A percentile compares a stretch with the other conserved stretches of the same genome.
Evolutionary conservation across 768 basidiomycete species (phyloP).

Genomic region (Sporobolomyces roseus): DNA sequence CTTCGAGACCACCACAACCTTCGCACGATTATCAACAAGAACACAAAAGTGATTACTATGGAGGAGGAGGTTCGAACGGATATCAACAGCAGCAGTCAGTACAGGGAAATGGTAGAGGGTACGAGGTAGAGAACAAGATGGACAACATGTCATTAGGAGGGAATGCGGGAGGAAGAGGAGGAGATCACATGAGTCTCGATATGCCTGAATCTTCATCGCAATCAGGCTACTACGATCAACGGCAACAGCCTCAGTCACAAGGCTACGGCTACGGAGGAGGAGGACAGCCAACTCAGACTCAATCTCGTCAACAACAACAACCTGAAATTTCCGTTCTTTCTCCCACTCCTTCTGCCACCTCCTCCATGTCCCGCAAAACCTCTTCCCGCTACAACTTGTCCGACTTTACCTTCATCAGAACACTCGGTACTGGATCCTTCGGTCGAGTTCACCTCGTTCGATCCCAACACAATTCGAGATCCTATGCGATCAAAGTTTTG

Average conservation of each 20-base stretch:
- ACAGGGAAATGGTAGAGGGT: conserved; percentile 5
- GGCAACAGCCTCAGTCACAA: conserved; percentile 1
- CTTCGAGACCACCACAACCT: neutral
- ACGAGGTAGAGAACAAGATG: conserved; percentile 40
- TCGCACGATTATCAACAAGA: conserved; percentile 24
- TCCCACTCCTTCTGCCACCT: conserved; percentile 40
- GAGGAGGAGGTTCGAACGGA: conserved; percentile 1
- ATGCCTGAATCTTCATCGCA: conserved; percentile 25
- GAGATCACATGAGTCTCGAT: conserved; percentile 27
- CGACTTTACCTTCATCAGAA: conserved; percentile 46
- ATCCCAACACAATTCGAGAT: conserved; percentile 50
- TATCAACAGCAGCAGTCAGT: neutral
- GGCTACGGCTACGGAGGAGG: neutral
- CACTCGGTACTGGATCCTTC: conserved; percentile 84
- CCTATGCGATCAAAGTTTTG: conserved; percentile 74
- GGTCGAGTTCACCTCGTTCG: conserved; percentile 88
- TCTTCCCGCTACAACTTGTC: conserved; percentile 44
- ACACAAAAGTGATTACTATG: too few species aligned
- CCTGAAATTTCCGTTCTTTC: conserved; percentile 36
- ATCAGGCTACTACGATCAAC: conserved; percentile 16
- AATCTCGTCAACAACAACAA: conserved; percentile 19
- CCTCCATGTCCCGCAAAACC: conserved; percentile 41
- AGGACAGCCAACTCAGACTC: too few species aligned
- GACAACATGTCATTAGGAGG: conserved; percentile 23
- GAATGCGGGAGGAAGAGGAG: conserved; percentile 4